Percentiles rank a stretch among this genome's conserved stretches.
Conservation (phyloP, 768 basidiomycete species). For the Leccinum truebloodii region DNA sequence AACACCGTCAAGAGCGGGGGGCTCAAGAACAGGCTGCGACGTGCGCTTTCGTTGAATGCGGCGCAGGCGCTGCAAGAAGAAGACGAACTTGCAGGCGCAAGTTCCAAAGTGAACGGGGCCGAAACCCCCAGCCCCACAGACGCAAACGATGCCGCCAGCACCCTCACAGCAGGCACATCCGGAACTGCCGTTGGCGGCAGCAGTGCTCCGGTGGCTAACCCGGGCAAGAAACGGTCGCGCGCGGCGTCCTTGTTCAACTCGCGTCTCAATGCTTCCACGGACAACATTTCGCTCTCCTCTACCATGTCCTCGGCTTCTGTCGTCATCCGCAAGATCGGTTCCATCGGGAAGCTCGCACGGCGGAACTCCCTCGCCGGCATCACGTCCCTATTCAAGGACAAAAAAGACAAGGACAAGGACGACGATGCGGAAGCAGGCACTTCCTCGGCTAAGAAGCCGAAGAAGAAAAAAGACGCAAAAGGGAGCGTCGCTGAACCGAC, state of each 20-base stretch:
- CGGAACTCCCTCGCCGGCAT: constrained; percentile 90
- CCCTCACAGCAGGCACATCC: constrained; percentile 43
- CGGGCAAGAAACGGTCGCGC: constrained; percentile 67
- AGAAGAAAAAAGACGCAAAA: constrained; percentile 59
- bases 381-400: constrained; percentile 93
- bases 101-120: constrained; percentile 32
- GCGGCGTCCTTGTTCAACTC: constrained; percentile 84
- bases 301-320: constrained; percentile 94
- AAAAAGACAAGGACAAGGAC: constrained; percentile 47
- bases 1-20: constrained; percentile 58
- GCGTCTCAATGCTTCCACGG: constrained; percentile 83
- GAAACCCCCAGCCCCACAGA: constrained; percentile 31
- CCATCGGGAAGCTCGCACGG: constrained; percentile 84
- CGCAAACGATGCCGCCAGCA: constrained; percentile 29
- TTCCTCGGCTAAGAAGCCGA: constrained; percentile 45
- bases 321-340: constrained; percentile 94
- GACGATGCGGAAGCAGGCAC: constrained; percentile 34
- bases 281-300: constrained; percentile 93
- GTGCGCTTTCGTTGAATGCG: constrained; percentile 70
- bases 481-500: constrained; percentile 64
- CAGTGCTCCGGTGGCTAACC: constrained; percentile 29
- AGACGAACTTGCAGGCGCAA: constrained; percentile 27
- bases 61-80: constrained; percentile 54
- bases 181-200: constrained; percentile 8
- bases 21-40: constrained; percentile 74